Percentiles rank a stretch among this genome's conserved stretches.
Evolutionary conservation across 257 asterid genomes (phyloP).

Genomic region (Rubia yunnanensis): DNA sequence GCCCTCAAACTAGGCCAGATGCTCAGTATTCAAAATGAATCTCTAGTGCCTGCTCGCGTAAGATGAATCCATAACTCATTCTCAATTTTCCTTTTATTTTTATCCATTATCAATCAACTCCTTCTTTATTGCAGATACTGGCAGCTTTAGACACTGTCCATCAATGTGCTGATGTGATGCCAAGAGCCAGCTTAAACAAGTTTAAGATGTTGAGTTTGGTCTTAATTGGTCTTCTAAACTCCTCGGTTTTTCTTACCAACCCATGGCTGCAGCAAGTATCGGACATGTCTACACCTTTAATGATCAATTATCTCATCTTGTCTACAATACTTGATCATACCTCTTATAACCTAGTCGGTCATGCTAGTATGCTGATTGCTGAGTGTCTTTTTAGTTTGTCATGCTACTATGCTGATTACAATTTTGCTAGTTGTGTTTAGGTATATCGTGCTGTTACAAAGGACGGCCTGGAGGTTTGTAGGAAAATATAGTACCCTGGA

Average conservation of each 20-base stretch:
- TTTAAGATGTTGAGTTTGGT: slow-evolving; percentile 75
- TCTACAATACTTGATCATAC: slow-evolving; percentile 64
- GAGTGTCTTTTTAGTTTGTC: too few relatives aligned
- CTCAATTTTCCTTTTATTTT: too few relatives aligned
- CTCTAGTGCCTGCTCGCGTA: slow-evolving; percentile 92
- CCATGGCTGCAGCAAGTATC: too few relatives aligned
- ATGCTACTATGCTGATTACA: background rate
- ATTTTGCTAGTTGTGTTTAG: slow-evolving; percentile 24
- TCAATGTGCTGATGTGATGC: slow-evolving; percentile 98
- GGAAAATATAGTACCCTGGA: too few relatives aligned
- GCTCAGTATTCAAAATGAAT: slow-evolving; percentile 95
- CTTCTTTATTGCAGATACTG: too few relatives aligned
- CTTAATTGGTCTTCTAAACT: too few relatives aligned
- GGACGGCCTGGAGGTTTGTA: slow-evolving; percentile 77
- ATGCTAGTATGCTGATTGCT: too few relatives aligned
- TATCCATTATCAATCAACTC: background rate
- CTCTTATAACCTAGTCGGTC: slow-evolving; percentile 86
- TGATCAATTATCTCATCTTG: too few relatives aligned
- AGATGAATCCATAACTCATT: slow-evolving; percentile 1
- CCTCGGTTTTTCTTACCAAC: too few relatives aligned
- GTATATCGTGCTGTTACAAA: slow-evolving; percentile 77
- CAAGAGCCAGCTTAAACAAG: slow-evolving; percentile 87
- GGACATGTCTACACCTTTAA: too few relatives aligned
- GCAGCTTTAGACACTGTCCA: slow-evolving; percentile 88
- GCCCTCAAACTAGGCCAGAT: too few relatives aligned